Percentiles rank a stretch among this genome's conserved stretches.
Evolutionary conservation across 2,329 filamentous ascomycete genomes (phyloP).

Genomic region (Arthrocladium fulminans): DNA sequence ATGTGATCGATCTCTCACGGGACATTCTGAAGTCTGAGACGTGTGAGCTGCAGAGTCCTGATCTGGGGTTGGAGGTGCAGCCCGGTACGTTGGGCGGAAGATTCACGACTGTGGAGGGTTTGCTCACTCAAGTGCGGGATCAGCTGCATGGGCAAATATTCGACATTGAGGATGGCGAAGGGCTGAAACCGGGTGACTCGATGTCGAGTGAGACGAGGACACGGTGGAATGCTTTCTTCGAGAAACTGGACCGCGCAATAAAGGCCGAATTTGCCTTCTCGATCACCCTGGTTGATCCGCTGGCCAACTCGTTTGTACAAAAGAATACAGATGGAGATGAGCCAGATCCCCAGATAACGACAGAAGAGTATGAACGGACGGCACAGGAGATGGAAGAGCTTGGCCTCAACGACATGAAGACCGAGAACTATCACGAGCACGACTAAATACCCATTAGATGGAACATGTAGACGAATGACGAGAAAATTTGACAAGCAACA

Average conservation of each 20-base stretch:
- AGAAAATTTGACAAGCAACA: background rate
- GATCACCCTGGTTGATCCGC: slow-evolving; percentile 73
- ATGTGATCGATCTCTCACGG: slow-evolving; percentile 64
- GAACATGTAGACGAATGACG: background rate
- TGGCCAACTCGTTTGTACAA: slow-evolving; percentile 91
- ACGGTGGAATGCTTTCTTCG: slow-evolving; percentile 77
- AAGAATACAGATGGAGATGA: slow-evolving; percentile 59
- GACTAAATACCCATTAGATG: slow-evolving; percentile 1
- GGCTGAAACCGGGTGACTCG: slow-evolving; percentile 63
- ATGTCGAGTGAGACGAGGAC: slow-evolving; percentile 56
- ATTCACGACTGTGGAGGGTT: slow-evolving; percentile 93
- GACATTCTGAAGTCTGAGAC: slow-evolving; percentile 97
- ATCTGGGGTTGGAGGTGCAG: slow-evolving; percentile 78
- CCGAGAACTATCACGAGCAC: slow-evolving; percentile 69
- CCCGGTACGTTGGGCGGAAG: slow-evolving; percentile 89
- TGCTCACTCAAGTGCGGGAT: slow-evolving; percentile 83
- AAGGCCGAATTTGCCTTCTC: slow-evolving; percentile 71
- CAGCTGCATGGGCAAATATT: slow-evolving; percentile 86
- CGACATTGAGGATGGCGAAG: slow-evolving; percentile 52
- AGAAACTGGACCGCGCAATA: slow-evolving; percentile 65
- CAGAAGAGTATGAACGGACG: slow-evolving; percentile 76
- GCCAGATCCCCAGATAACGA: slow-evolving; percentile 72
- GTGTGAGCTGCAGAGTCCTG: slow-evolving; percentile 75
- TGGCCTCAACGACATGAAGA: slow-evolving; percentile 85
- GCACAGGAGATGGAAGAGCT: slow-evolving; percentile 90